Conservation (phyloP, 2,329 filamentous ascomycete species). For the Fusarium sp. region DNA sequence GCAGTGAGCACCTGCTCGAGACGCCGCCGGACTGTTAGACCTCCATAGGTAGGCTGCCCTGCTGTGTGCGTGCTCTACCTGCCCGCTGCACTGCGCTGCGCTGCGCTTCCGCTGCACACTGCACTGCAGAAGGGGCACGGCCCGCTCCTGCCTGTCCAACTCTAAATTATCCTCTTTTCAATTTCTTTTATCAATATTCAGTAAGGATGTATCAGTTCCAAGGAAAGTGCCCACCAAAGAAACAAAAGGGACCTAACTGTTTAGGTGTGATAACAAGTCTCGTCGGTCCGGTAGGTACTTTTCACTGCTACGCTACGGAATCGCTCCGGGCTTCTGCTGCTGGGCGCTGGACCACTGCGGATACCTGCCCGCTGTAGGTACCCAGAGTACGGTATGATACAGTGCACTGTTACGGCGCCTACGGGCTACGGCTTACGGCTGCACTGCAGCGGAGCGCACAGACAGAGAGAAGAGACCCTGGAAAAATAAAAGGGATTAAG, state of each 20-base stretch:
- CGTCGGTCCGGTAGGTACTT: not conserved
- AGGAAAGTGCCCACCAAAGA: not conserved
- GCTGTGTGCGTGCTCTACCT: not conserved
- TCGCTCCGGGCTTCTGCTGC: not conserved
- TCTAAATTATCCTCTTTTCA: conserved; percentile 5
- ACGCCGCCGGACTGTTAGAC: not conserved
- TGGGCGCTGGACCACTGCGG: not conserved
- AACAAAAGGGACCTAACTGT: not conserved
- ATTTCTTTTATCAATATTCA: not conserved
- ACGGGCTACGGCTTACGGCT: not conserved
- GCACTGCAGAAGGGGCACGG: conserved; percentile 1
- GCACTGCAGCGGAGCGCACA: not conserved
- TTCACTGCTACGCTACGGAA: not conserved
- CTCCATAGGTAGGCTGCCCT: not conserved
- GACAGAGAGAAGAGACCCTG: conserved; percentile 7
- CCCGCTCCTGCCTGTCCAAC: not conserved
- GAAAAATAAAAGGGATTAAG: not conserved
- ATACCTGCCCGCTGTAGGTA: not conserved
- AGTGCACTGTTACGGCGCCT: not conserved
- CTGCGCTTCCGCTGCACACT: not conserved
- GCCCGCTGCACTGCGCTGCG: not conserved
- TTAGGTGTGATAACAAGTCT: conserved; percentile 1
- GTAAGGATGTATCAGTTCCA: not conserved
- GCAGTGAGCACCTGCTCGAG: not conserved
- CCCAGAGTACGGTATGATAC: not conserved